Base-by-base conservation (phyloP, 2,329 filamentous ascomycete genomes). In the Fonsecaea pugnacius region DNA sequence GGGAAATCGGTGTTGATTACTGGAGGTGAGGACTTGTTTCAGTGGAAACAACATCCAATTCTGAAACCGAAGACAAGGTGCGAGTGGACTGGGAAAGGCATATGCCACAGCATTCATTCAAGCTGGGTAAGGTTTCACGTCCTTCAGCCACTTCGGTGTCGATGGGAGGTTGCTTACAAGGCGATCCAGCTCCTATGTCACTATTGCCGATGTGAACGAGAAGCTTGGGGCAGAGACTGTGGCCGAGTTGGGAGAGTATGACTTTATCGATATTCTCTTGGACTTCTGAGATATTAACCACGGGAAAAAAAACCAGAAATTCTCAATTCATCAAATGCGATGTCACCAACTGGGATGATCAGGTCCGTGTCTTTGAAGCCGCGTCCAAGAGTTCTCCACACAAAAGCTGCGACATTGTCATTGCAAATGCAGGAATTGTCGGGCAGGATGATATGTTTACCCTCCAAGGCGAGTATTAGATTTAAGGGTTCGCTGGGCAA, bases 351-450 rank as follows among this genome's bases (percentile, higher is more conserved):
- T 83, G 79, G 79, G 74, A 80, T 0, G 72, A 80, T 16, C 78
- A 81, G 65, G 75, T 77, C 4, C 62, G 58, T 4, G 70, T 79
- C 6, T 82, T 82, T 46, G 75, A 80, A 58, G 73, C 70, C 0
- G 78, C 79, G 1, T 74, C 75, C 12, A 60, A 54, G 0, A 69
- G 72, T 40, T 79, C 77, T 5, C 79, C 78, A 0, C 66, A 70
- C 18, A 74, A 77, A 0, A 77, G 75, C 50, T 74, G 80, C 32
- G 80, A 82, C 61, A 70, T 82, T 14, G 80, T 83, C 10, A 77
- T 83, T 55, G 79, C 80, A 1, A 83, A 82, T 67, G 80, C 80
- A 0, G 80, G 80, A 8, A 80, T 82, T 27, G 71, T 72, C 32
- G 70, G 74, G 1, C 72, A 73, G 0, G 78, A 81, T 63, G 73